Conservation (phyloP, 2,329 filamentous ascomycete species). For the Alternaria brassicae region DNA sequence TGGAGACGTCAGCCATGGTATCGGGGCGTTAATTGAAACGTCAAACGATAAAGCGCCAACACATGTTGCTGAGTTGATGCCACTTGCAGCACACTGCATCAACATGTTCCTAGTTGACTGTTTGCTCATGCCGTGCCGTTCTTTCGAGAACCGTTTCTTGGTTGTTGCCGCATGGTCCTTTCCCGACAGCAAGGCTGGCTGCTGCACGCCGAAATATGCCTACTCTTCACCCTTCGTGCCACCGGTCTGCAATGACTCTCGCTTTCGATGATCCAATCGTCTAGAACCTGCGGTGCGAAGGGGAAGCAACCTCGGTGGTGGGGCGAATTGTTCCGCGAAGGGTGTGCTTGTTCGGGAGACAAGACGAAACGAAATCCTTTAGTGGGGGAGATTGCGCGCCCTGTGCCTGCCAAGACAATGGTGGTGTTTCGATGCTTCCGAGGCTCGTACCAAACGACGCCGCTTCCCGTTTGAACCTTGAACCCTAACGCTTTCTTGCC, state of each 20-base stretch:
- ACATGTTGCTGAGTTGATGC: constrained; percentile 11
- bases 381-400: constrained; percentile 25
- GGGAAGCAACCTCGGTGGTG: constrained; percentile 14
- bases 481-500: background rate
- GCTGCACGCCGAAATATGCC: too few species aligned
- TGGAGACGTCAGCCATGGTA: constrained; percentile 8
- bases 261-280: constrained; percentile 11
- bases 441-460: background rate
- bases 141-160: background rate
- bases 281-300: constrained; percentile 16
- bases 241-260: constrained; percentile 6
- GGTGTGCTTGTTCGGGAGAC: constrained; percentile 6
- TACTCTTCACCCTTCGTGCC: background rate
- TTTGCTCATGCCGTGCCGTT: background rate
- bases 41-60: constrained; percentile 26
- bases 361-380: constrained; percentile 26
- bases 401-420: constrained; percentile 17
- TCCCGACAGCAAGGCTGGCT: background rate
- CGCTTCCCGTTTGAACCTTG: background rate
- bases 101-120: constrained; percentile 2
- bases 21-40: constrained; percentile 38
- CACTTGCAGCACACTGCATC: background rate
- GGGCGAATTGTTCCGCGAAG: constrained; percentile 23
- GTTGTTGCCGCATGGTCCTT: background rate
- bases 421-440: constrained; percentile 19